Percentiles rank a stretch among this genome's conserved stretches.
These are phyloP conservation scores for Pterulicium gracile DNA, from an alignment of 1,284 basidiomycete species.

Conservation along the genomic window DNA sequence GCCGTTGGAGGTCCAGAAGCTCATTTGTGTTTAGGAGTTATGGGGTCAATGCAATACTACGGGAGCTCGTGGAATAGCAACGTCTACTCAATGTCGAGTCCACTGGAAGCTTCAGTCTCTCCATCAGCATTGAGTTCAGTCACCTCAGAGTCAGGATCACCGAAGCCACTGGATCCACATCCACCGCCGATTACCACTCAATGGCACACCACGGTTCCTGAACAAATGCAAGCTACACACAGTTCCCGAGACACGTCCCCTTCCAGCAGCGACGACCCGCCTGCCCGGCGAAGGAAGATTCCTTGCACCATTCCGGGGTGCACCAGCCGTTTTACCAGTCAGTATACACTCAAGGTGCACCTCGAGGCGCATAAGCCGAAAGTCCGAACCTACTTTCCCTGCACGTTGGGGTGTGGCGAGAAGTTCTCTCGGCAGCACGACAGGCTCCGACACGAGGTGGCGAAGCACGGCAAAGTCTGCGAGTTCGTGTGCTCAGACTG, in stretches of 20 bases:
- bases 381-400: conserved; percentile 4
- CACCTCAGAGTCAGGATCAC: neutral
- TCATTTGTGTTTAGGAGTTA: neutral
- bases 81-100: neutral
- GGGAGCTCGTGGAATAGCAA: neutral
- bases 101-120: neutral
- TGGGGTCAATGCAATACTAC: neutral
- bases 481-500: conserved; percentile 6
- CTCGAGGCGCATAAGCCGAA: conserved; percentile 2
- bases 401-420: conserved; percentile 7
- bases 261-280: neutral
- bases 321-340: neutral
- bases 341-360: conserved; percentile 4
- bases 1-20: neutral
- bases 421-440: conserved; percentile 8
- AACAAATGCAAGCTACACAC: neutral
- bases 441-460: conserved; percentile 8
- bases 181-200: neutral
- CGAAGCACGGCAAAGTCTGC: conserved; percentile 7
- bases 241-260: neutral
- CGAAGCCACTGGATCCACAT: neutral
- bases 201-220: conserved; percentile 2
- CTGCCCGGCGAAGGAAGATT: neutral
- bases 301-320: conserved; percentile 2
- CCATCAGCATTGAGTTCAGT: neutral